Evolutionary conservation across 257 asterid species (phyloP).

Genomic region (Nemophila menziesii): DNA sequence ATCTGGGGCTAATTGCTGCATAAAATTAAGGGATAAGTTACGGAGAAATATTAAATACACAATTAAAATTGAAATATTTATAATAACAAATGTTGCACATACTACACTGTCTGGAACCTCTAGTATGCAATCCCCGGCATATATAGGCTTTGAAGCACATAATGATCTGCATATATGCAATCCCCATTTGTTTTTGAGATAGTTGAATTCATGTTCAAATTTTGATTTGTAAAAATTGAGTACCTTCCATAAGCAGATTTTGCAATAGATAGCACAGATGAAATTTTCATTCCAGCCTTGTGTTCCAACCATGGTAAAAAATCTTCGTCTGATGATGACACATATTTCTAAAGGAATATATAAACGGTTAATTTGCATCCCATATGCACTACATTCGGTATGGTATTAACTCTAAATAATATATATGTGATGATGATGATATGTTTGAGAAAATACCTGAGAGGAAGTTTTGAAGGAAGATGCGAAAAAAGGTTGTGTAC

Average conservation of each 20-base stretch:
- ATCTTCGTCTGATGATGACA: conserved; percentile 18
- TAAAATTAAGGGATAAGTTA: conserved; percentile 1
- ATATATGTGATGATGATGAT: neutral
- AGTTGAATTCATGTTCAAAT: no score
- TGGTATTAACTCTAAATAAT: no score
- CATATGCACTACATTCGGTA: no score
- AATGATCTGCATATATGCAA: conserved; percentile 31
- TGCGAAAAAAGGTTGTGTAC: conserved; percentile 3
- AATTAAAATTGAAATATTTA: neutral
- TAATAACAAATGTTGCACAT: neutral
- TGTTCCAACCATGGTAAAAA: conserved; percentile 67
- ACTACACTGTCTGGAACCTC: conserved; percentile 57
- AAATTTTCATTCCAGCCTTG: conserved; percentile 44
- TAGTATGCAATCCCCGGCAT: conserved; percentile 51
- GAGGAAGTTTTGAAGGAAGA: neutral
- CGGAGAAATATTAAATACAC: neutral
- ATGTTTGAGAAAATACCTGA: neutral
- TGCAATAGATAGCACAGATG: conserved; percentile 54
- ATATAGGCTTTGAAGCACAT: conserved; percentile 40
- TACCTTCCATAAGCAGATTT: conserved; percentile 54
- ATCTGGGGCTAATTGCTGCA: conserved; percentile 58
- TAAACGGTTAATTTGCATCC: neutral
- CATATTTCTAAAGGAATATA: neutral
- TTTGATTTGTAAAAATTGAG: no score
- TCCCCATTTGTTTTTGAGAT: neutral